These are phyloP conservation scores for Niveomyces coronatus DNA, from an alignment of 2,329 filamentous ascomycete genomes.

Conservation along the genomic window DNA sequence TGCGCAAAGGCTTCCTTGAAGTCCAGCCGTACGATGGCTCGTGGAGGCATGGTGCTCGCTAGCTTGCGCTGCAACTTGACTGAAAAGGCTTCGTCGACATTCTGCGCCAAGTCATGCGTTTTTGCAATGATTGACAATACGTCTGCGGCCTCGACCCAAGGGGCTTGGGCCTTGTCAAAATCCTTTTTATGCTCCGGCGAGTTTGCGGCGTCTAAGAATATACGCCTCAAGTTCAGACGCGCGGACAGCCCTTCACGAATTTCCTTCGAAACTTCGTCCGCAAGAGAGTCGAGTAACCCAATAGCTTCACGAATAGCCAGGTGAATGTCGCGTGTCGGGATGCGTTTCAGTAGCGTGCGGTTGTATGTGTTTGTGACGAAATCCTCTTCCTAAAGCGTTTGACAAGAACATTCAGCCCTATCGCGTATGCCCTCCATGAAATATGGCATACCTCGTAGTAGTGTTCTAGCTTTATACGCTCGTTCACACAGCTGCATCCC, in stretches of 20 bases:
- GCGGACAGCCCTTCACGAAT: conserved; percentile 46
- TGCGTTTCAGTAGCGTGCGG: conserved; percentile 58
- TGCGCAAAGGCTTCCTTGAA: conserved; percentile 62
- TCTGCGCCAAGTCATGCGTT: conserved; percentile 50
- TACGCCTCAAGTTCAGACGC: conserved; percentile 56
- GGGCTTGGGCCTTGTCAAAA: conserved; percentile 36
- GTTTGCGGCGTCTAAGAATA: conserved; percentile 48
- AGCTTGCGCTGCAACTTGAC: conserved; percentile 83
- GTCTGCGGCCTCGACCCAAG: conserved; percentile 40
- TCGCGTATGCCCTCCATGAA: neutral
- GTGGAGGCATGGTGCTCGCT: conserved; percentile 85
- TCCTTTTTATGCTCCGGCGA: conserved; percentile 34
- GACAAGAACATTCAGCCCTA: neutral
- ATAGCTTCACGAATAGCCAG: conserved; percentile 44
- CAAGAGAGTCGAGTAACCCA: conserved; percentile 35
- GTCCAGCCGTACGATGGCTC: conserved; percentile 72
- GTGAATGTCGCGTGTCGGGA: conserved; percentile 47
- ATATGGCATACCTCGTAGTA: conserved; percentile 66
- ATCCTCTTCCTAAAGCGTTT: conserved; percentile 66
- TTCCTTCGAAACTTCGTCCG: conserved; percentile 28
- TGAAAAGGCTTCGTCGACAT: conserved; percentile 73
- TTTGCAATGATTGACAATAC: conserved; percentile 46
- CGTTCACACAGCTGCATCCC: conserved; percentile 67
- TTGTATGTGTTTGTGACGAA: conserved; percentile 91
- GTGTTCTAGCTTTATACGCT: conserved; percentile 68